Base-by-base conservation (phyloP, 2,329 filamentous ascomycete genomes). In the Aureobasidium sp. region DNA sequence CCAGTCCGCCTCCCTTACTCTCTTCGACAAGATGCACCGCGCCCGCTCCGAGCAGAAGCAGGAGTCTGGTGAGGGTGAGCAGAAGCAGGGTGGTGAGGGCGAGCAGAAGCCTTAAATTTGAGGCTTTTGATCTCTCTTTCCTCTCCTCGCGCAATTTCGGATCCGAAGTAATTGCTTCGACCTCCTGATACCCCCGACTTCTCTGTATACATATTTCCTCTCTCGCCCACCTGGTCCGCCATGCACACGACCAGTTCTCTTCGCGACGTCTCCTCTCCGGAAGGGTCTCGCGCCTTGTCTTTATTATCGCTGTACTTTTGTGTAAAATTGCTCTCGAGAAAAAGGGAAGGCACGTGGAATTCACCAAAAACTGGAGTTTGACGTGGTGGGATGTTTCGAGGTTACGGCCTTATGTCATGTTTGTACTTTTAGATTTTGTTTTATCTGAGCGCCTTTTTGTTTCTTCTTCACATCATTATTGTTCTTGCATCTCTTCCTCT, bases 21-120 rank as follows among this genome's bases (percentile, higher is more conserved):
- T 97, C 73, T 97, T 99, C 78, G 94, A 97, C 83, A 97, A 97
- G 89, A 96, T 99, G 90, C 93, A 99, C 89, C 95, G 96, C 84
- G 91, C 93, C 69, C 88, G 90, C 70, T 76, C 79, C 69, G 81
- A 74, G 66, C 78, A 83, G 72, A 70, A 77, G 70, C 68, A 76
- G 71, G 27, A 30, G 29, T 75, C 79, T 70, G 77, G 80, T 73
- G 73, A 74, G 66, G 69, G 69, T 63, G 71, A 73, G 58, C 67
- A 73, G 68, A 59, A 59, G 55, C 71, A 74, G 66, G 71, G 63
- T 49, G 68, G 67, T 55, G 69, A 77, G 68, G 70, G 75, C 69
- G 67, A 70, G 66, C 66, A 69, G 70, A 68, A 72, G 70, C 77
- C 77, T 64, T 59, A 59, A 59, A 59, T 48, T 1, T 25, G 55